Base-by-base conservation (phyloP, 306 rosid species). In the Crataegus laevigata region DNA sequence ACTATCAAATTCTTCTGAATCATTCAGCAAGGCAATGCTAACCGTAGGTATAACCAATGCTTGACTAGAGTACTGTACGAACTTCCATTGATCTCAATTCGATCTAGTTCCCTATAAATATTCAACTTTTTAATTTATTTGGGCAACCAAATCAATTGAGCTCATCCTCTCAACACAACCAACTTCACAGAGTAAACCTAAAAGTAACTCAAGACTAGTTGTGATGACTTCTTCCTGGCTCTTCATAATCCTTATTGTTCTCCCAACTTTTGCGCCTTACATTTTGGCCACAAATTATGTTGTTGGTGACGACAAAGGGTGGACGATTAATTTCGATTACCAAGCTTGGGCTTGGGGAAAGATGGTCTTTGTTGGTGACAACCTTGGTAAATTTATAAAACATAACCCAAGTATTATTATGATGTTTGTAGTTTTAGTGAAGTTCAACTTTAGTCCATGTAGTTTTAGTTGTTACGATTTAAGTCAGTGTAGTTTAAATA, bases 281-380 rank as follows among this genome's bases (percentile, higher is more conserved):
- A 71, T 77, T 69, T 75, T 75, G 30, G 87, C 80, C n/a, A 75
- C 60, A 6, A 75, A 84, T 22, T 73, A 62, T 65, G 15, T 79
- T 3, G 88, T 88, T 4, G 87, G 88, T 21, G 88, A 82, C 14
- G 77, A 59, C 1, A 57, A 60, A 2, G 92, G 90, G 40, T 86
- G 88, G 92, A 80, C 82, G 47, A 62, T 10, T 3, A 68, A 72
- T 67, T 75, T 79, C 10, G 84, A 85, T 77, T 81, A 82, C 71
- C 80, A 81, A 77, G 74, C 77, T 58, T 85, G 91, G 88, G 74
- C 86, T 28, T 28, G 10, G 32, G 88, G 82, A 7, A 89, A 83
- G 64, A 76, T 71, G 29, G 83, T 88, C 69, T 54, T 57, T 8
- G 85, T 81, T 21, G 90, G 90, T 13, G 87, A 88, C 75, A 80